Conservation (phyloP, 495 filamentous ascomycete genomes). For the Xanthoparmelia taractica region DNA sequence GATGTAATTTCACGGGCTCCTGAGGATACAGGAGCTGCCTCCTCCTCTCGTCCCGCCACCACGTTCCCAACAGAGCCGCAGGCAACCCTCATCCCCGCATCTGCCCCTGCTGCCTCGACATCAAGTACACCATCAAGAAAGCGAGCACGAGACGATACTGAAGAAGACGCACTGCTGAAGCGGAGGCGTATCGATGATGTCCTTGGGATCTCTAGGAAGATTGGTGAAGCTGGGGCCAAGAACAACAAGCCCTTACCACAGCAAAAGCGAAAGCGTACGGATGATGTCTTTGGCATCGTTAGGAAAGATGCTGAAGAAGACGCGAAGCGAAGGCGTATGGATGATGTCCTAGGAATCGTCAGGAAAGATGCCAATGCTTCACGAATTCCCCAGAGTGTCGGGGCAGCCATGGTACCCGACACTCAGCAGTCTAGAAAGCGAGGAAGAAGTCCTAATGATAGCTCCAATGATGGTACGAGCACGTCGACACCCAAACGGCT, state of each 20-base stretch:
- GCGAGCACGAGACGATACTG: not conserved
- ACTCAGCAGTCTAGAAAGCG: not conserved
- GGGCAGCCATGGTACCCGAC: not conserved
- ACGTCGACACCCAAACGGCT: not conserved
- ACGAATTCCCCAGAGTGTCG: not conserved
- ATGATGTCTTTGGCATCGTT: too few relatives aligned
- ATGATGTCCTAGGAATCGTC: not conserved
- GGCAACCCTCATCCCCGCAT: not conserved
- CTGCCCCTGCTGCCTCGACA: not conserved
- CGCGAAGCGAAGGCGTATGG: not conserved
- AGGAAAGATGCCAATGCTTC: not conserved
- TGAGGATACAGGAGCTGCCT: not conserved
- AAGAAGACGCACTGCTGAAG: not conserved
- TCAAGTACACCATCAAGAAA: not conserved
- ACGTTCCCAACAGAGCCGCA: not conserved
- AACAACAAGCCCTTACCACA: too few relatives aligned
- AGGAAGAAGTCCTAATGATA: not conserved
- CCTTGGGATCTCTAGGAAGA: not conserved
- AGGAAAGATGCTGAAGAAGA: not conserved
- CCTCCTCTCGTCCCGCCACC: not conserved
- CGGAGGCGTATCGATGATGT: not conserved
- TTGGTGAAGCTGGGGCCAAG: too few relatives aligned
- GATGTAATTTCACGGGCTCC: not conserved
- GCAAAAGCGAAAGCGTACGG: too few relatives aligned
- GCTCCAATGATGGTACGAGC: not conserved